Base-by-base conservation (phyloP, 106 monocot genomes). In the Xerophyta viscosa region DNA sequence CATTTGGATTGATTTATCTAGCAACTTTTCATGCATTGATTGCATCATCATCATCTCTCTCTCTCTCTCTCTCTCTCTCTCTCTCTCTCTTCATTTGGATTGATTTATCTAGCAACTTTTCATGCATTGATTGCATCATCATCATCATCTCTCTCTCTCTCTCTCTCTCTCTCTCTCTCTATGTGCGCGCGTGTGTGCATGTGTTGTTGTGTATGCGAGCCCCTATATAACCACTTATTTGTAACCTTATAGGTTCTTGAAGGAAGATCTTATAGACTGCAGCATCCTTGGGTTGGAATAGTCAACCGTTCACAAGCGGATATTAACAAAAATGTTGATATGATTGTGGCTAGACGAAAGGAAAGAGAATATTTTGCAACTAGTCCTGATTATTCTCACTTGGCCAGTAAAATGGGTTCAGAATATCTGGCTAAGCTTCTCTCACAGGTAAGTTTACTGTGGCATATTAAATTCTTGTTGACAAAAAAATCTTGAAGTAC, bases 171-270 rank as follows among this genome's bases (percentile, higher is more conserved):
- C n/a, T n/a, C n/a, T n/a, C n/a, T n/a, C n/a, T n/a, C n/a, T n/a
- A n/a, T n/a, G n/a, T n/a, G n/a, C n/a, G n/a, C n/a, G n/a, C n/a
- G n/a, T n/a, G n/a, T n/a, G n/a, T n/a, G n/a, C n/a, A n/a, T n/a
- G n/a, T n/a, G n/a, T n/a, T n/a, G n/a, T n/a, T n/a, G n/a, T n/a
- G n/a, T n/a, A n/a, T n/a, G n/a, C n/a, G n/a, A n/a, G n/a, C n/a
- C n/a, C n/a, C n/a, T n/a, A n/a, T n/a, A n/a, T n/a, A n/a, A n/a
- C n/a, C n/a, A n/a, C n/a, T n/a, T n/a, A n/a, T n/a, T n/a, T n/a
- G n/a, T n/a, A n/a, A n/a, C n/a, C n/a, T n/a, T n/a, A n/a, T n/a
- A 87, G 87, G 87, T 87, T 77, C 81, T 87, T 41, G 87, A 87
- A 74, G 87, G 87, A 71, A 81, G 77, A 67, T 59, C 87, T 37